Evolutionary conservation across 768 basidiomycete species (phyloP).

Genomic region (Mycena vitilis): DNA sequence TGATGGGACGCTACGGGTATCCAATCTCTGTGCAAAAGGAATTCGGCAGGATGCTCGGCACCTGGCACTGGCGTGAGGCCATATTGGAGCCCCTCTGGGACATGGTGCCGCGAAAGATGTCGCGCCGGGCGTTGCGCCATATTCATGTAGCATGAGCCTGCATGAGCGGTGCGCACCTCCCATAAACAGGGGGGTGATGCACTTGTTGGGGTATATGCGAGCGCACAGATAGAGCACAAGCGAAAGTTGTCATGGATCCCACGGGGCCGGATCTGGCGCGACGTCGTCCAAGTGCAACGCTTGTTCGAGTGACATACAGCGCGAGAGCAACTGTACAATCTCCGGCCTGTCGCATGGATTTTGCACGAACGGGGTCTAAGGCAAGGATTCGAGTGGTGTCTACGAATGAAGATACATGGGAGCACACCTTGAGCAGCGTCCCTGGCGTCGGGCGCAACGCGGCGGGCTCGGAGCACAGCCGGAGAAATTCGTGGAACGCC

Average conservation of each 20-base stretch:
- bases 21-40: too few relatives aligned
- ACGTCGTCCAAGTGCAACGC: slow-evolving; percentile 43
- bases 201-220: too few relatives aligned
- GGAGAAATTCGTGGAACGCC: slow-evolving; percentile 79
- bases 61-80: too few relatives aligned
- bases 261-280: slow-evolving; percentile 22
- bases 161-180: too few relatives aligned
- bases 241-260: background rate
- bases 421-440: slow-evolving; percentile 69
- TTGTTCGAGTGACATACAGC: slow-evolving; percentile 77
- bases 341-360: slow-evolving; percentile 78
- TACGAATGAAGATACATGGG: background rate
- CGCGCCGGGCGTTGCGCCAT: too few relatives aligned
- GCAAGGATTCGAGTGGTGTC: slow-evolving; percentile 4
- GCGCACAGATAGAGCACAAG: too few relatives aligned
- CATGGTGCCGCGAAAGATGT: too few relatives aligned
- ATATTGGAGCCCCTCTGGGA: too few relatives aligned
- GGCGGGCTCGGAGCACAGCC: slow-evolving; percentile 73
- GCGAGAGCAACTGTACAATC: slow-evolving; percentile 73
- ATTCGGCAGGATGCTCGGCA: too few relatives aligned
- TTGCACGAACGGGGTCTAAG: slow-evolving; percentile 71
- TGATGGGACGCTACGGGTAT: too few relatives aligned
- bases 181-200: too few relatives aligned
- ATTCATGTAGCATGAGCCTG: too few relatives aligned
- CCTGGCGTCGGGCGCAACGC: slow-evolving; percentile 64